phyloP scores from a whole-genome alignment of 371 early-diverging fungal species.

The Encephalitozoon hellem region DNA sequence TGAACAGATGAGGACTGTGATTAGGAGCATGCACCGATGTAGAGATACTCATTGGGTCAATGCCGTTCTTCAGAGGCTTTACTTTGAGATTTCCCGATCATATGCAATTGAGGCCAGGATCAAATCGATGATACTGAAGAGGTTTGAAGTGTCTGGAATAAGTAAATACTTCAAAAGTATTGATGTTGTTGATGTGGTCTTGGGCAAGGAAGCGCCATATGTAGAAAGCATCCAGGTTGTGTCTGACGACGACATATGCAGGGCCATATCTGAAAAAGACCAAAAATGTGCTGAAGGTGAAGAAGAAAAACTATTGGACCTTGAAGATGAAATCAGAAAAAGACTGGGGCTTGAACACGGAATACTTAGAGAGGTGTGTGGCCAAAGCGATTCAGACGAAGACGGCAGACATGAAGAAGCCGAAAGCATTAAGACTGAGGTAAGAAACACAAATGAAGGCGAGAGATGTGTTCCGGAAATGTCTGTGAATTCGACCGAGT shows the following conservation, averaged over 20 bases:
- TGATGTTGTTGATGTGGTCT: constrained; percentile 43
- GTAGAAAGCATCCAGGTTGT: constrained; percentile 45
- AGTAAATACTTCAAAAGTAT: constrained; percentile 46
- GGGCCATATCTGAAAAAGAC: background rate
- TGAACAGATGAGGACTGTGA: background rate
- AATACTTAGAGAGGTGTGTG: background rate
- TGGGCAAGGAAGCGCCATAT: constrained; percentile 57
- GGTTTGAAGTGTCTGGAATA: constrained; percentile 35
- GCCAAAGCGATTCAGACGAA: background rate
- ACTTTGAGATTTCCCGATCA: constrained; percentile 43
- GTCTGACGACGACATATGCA: constrained; percentile 31
- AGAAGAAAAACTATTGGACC: background rate
- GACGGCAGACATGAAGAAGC: background rate
- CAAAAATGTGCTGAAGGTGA: background rate
- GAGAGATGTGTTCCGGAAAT: background rate
- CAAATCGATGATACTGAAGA: constrained; percentile 39
- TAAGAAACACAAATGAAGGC: background rate
- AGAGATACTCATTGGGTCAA: constrained; percentile 57
- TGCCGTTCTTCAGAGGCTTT: constrained; percentile 52
- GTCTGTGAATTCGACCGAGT: background rate
- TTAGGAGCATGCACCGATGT: constrained; percentile 35
- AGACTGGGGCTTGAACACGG: background rate
- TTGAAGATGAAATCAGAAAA: constrained; percentile 13
- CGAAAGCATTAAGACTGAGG: background rate
- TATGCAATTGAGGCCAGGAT: constrained; percentile 50